Evolutionary conservation across 2,329 filamentous ascomycete species (phyloP).

Genomic region (Xylaria sp.): DNA sequence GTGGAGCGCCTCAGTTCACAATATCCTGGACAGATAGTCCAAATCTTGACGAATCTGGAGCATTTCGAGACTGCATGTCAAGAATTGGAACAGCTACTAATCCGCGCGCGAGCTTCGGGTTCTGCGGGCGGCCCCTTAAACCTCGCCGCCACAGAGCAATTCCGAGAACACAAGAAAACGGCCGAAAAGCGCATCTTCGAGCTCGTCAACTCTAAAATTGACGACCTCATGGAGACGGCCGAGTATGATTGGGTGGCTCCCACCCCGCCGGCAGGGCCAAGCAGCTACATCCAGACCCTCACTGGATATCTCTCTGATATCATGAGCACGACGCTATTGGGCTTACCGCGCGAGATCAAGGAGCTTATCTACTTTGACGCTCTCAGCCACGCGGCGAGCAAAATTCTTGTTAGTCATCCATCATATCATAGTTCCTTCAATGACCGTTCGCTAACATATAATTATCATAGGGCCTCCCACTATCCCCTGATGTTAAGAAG

Average conservation of each 20-base stretch:
- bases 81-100: conserved; percentile 85
- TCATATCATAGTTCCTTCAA: background rate
- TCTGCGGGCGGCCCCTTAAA: conserved; percentile 81
- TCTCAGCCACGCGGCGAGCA: conserved; percentile 84
- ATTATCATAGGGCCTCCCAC: conserved; percentile 64
- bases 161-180: conserved; percentile 89
- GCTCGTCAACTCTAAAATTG: conserved; percentile 97
- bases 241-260: conserved; percentile 86
- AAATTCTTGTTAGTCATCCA: conserved; percentile 69
- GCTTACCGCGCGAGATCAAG: conserved; percentile 94
- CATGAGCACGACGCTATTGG: conserved; percentile 92
- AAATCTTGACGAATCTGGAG: conserved; percentile 96
- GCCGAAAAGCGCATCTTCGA: conserved; percentile 98
- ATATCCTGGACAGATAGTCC: conserved; percentile 96
- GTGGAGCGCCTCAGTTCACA: conserved; percentile 89
- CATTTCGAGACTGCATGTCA: conserved; percentile 94
- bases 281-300: conserved; percentile 93
- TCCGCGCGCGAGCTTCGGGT: conserved; percentile 80
- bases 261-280: conserved; percentile 72
- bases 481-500: conserved; percentile 77
- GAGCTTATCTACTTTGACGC: conserved; percentile 98
- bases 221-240: conserved; percentile 94
- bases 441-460: background rate
- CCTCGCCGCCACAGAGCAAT: conserved; percentile 83
- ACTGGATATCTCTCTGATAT: conserved; percentile 94